Evolutionary conservation across 305 asterid species (phyloP), one percentile per base, ranked within the genome.

Genomic region (Stenogyne calaminthoides): DNA sequence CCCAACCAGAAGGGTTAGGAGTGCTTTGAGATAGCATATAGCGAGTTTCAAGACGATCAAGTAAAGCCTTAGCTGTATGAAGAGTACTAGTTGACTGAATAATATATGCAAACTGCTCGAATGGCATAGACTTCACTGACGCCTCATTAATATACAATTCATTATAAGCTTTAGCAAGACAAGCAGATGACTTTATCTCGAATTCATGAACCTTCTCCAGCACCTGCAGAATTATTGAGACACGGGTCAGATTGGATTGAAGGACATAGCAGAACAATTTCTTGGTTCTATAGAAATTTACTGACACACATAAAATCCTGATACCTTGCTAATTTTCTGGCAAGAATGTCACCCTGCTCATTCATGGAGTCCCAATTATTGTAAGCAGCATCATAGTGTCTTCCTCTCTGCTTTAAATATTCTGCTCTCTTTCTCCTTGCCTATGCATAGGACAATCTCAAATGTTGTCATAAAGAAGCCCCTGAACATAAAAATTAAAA

Each of bases 341-440:
- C 84, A 64, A 95, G 96, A 60, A 66, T 75, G 62, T 87, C 91
- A 71, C 88, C 98, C 76, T 87, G 88, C 64, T 85, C 92, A 54
- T 83, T 81, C 82, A 83, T 83, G 76, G 76, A 73, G 64, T 67
- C 83, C 91, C 90, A 90, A 75, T 77, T 79, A 73, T 56, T 67
- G 60, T 62, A 60, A 69, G 73, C 70, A 68, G 78, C 74, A 71
- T 32, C 57, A 80, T 79, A 84, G 27, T 67, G 75, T 74, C 84
- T 89, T 75, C 92, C 97, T 81, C 98, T 89, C 80, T 86, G 96
- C 88, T 83, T 84, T 71, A 95, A 80, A 83, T 86, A 90, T 78
- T 89, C 94, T 51, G 87, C 99, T 79, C 98, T 86, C 67, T 89
- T 90, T 75, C 95, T 89, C 87, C 89, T 85, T 6, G 99, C 99